Percentiles rank a stretch among this genome's conserved stretches.
These are phyloP conservation scores for Stipa capillata DNA, from an alignment of 176 grass and related monocot genomes.

Conservation along the genomic window DNA sequence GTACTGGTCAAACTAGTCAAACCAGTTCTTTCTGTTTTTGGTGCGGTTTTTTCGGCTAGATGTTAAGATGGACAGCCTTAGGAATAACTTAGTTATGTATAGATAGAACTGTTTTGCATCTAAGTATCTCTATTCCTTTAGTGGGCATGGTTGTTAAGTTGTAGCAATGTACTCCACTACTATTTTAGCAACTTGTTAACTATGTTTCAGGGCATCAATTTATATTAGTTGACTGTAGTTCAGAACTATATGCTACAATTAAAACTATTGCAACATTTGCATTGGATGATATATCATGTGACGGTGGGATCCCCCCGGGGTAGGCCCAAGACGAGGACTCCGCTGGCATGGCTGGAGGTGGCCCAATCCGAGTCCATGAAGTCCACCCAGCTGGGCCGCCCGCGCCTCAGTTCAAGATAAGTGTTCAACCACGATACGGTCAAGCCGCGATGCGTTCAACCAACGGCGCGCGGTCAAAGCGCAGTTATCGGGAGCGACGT, in stretches of 20 bases:
- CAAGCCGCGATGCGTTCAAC: no score
- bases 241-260: background rate
- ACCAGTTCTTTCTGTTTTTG: background rate
- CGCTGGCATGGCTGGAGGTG: no score
- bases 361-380: no score
- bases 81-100: background rate
- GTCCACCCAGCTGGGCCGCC: no score
- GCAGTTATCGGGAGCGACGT: no score
- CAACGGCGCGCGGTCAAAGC: no score
- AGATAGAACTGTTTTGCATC: background rate
- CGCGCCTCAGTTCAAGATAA: no score
- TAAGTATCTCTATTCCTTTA: background rate
- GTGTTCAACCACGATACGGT: no score
- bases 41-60: background rate
- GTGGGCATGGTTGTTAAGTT: background rate
- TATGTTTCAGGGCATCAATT: constrained; percentile 3
- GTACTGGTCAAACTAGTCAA: background rate
- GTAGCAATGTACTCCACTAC: background rate
- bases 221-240: background rate
- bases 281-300: background rate
- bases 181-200: background rate
- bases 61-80: background rate
- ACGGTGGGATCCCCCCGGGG: no score
- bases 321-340: no score
- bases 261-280: background rate